These are phyloP conservation scores for Penicillium soppii DNA, from an alignment of 495 filamentous ascomycete species.

Conservation along the genomic window DNA sequence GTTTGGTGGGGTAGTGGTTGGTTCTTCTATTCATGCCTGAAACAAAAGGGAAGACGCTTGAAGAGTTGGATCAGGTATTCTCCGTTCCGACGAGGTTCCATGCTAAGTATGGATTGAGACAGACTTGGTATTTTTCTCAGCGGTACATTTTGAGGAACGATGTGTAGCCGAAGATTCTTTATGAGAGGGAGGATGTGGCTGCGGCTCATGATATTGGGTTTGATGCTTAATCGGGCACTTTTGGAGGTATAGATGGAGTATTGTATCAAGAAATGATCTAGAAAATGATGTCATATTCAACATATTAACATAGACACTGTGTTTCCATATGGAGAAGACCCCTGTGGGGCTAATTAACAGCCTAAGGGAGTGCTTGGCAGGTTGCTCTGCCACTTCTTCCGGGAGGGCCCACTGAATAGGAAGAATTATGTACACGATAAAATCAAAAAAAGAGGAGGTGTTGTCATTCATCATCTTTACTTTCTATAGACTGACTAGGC, in stretches of 20 bases:
- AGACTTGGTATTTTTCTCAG: constrained; percentile 48
- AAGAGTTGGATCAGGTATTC: constrained; percentile 52
- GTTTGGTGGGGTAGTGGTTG: constrained; percentile 48
- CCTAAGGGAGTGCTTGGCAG: too few species aligned
- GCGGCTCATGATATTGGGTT: constrained; percentile 20
- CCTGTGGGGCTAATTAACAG: too few species aligned
- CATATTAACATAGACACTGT: too few species aligned
- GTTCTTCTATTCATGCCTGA: constrained; percentile 52
- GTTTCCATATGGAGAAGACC: too few species aligned
- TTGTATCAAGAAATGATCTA: too few species aligned
- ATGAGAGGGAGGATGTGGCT: constrained; percentile 34
- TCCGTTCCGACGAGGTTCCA: constrained; percentile 50
- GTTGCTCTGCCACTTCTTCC: too few species aligned
- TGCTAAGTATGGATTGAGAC: constrained; percentile 43
- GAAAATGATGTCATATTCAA: too few species aligned
- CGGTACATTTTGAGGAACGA: constrained; percentile 40
- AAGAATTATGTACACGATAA: too few species aligned
- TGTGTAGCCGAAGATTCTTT: constrained; percentile 39
- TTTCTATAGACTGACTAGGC: too few species aligned
- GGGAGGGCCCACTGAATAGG: too few species aligned
- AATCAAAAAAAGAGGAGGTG: too few species aligned
- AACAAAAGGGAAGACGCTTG: constrained; percentile 48
- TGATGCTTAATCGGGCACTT: constrained; percentile 16
- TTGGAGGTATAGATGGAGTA: background rate
- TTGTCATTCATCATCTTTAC: too few species aligned